These are phyloP conservation scores for Oryza officinalis DNA, from an alignment of 176 grass and related monocot genomes.

Conservation along the genomic window DNA sequence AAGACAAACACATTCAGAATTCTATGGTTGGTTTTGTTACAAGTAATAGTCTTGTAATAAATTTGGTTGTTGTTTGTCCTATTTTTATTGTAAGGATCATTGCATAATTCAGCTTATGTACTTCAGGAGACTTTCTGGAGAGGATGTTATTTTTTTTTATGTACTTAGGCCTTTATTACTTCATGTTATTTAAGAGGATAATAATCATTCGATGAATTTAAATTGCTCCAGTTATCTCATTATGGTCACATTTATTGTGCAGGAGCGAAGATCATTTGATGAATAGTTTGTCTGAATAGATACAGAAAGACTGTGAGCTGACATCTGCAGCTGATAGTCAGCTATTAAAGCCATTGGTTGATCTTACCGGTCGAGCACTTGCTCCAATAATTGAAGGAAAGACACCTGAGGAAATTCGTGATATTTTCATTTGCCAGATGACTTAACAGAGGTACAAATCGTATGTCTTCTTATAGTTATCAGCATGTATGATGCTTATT, in stretches of 20 bases:
- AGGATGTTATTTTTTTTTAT: background rate
- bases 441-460: conserved; percentile 79
- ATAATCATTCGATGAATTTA: background rate
- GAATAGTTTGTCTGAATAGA: conserved; percentile 96
- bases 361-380: conserved; percentile 96
- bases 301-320: conserved; percentile 88
- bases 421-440: conserved; percentile 98
- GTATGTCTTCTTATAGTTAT: conserved; percentile 11
- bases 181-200: background rate
- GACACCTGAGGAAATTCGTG: conserved; percentile 98
- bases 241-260: conserved; percentile 23
- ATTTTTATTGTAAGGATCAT: background rate
- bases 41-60: too few species aligned
- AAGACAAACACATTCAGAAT: too few species aligned
- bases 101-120: background rate
- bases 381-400: conserved; percentile 98
- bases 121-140: background rate
- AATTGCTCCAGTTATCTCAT: conserved; percentile 12
- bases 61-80: background rate
- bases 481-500: conserved; percentile 28
- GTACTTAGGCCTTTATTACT: background rate
- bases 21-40: too few species aligned
- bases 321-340: conserved; percentile 97
- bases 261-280: conserved; percentile 93
- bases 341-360: conserved; percentile 91